These are phyloP conservation scores for Mycena sanguinolenta DNA, from an alignment of 768 basidiomycete species.

Conservation along the genomic window DNA sequence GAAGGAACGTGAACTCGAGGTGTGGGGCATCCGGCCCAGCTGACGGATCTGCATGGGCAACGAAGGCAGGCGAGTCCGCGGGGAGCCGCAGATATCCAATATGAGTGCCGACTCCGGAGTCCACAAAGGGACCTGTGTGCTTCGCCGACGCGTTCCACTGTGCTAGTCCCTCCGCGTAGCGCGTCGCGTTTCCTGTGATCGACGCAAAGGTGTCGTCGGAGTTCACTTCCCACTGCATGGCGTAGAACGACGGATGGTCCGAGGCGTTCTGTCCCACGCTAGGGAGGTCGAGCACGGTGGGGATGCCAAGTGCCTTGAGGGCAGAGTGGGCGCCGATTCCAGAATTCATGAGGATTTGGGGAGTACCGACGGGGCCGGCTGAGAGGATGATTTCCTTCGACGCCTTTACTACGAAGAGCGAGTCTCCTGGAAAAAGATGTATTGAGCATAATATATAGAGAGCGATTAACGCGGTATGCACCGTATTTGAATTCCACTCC, in stretches of 20 bases:
- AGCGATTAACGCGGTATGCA: neutral
- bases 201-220: neutral
- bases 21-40: slow-evolving; percentile 10
- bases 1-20: slow-evolving; percentile 7
- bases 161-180: neutral
- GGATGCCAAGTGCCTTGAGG: slow-evolving; percentile 9
- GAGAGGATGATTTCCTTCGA: slow-evolving; percentile 49
- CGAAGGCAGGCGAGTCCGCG: neutral
- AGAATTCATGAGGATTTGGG: slow-evolving; percentile 13
- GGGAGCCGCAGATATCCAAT: neutral
- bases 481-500: slow-evolving; percentile 34
- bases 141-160: slow-evolving; percentile 20
- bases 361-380: slow-evolving; percentile 43
- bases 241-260: neutral
- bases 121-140: slow-evolving; percentile 18
- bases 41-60: neutral
- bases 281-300: slow-evolving; percentile 2
- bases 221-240: neutral
- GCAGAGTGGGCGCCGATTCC: slow-evolving; percentile 2
- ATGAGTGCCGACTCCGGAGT: slow-evolving; percentile 1
- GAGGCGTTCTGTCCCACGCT: slow-evolving; percentile 18
- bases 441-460: neutral
- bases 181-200: neutral
- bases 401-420: slow-evolving; percentile 33
- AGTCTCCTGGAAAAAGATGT: neutral